These are phyloP conservation scores for Fusarium sp. DNA, from an alignment of 2,329 filamentous ascomycete species.

Conservation along the genomic window DNA sequence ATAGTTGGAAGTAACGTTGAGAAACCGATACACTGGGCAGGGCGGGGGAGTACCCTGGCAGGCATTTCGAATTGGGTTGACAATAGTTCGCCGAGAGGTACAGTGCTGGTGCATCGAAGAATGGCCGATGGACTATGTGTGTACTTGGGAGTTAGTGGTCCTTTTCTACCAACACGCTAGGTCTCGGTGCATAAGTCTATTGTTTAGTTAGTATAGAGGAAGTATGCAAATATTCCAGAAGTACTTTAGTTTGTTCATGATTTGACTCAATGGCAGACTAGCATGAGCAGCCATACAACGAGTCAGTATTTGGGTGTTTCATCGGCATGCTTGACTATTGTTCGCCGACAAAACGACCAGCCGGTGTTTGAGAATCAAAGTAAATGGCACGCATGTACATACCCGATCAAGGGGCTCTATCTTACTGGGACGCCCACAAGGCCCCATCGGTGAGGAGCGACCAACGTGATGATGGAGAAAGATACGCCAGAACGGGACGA, in stretches of 20 bases:
- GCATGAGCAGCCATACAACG: neutral
- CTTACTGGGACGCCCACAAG: slow-evolving; percentile 15
- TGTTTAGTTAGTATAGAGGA: slow-evolving; percentile 1
- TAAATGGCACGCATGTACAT: slow-evolving; percentile 26
- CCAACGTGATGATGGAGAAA: slow-evolving; percentile 38
- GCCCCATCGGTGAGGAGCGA: slow-evolving; percentile 39
- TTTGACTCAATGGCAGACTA: neutral
- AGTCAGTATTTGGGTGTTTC: neutral
- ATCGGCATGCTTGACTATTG: neutral
- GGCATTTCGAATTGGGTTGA: slow-evolving; percentile 38
- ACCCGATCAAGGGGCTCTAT: slow-evolving; percentile 17
- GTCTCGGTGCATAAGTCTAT: slow-evolving; percentile 27
- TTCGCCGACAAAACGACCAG: neutral
- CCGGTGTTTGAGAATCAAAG: neutral
- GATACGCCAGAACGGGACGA: slow-evolving; percentile 42
- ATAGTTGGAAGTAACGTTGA: slow-evolving; percentile 10
- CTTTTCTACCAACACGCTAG: slow-evolving; percentile 39
- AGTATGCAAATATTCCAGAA: neutral
- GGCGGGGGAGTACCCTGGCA: slow-evolving; percentile 28
- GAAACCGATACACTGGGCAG: slow-evolving; percentile 33
- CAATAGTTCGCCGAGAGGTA: slow-evolving; percentile 23
- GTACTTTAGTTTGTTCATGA: neutral
- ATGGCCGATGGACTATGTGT: slow-evolving; percentile 7
- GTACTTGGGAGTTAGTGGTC: slow-evolving; percentile 13
- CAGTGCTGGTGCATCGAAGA: slow-evolving; percentile 18